Conservation (phyloP, 768 basidiomycete genomes). For the Xerocomellus intermedius region DNA sequence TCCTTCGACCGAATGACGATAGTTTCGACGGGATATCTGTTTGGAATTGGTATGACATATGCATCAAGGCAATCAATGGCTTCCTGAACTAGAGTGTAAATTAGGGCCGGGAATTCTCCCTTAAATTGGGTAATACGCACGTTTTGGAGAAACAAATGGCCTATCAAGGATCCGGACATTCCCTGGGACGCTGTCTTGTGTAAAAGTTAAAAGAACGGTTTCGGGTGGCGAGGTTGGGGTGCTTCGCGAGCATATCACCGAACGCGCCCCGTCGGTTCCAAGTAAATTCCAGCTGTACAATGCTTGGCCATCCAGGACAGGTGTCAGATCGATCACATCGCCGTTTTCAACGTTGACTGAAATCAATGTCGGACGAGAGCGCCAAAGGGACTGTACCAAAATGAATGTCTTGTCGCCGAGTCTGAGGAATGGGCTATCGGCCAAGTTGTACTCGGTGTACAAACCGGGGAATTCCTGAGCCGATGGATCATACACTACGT, state of each 20-base stretch:
- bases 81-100: conserved; percentile 35
- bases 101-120: neutral
- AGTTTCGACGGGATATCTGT: conserved; percentile 49
- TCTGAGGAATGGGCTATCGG: conserved; percentile 40
- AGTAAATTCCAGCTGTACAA: conserved; percentile 57
- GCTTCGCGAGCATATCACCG: conserved; percentile 51
- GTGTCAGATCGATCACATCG: conserved; percentile 33
- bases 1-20: conserved; percentile 45
- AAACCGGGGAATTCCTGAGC: conserved; percentile 58
- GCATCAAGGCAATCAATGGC: conserved; percentile 42
- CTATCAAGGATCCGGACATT: conserved; percentile 44
- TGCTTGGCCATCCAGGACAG: conserved; percentile 7
- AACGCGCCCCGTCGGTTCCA: conserved; percentile 42
- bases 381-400: conserved; percentile 51
- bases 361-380: conserved; percentile 51
- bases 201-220: conserved; percentile 46
- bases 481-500: conserved; percentile 39
- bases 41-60: conserved; percentile 50
- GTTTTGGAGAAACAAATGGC: conserved; percentile 37
- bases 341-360: conserved; percentile 44
- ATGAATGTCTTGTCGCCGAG: conserved; percentile 10
- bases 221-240: conserved; percentile 46
- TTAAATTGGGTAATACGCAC: conserved; percentile 30
- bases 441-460: conserved; percentile 51
- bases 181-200: conserved; percentile 10